A percentile compares a stretch with the other conserved stretches of the same genome.
Evolutionary conservation across 805 yeast genomes (phyloP).

Genomic region (Dipodascopsis uninucleata): DNA sequence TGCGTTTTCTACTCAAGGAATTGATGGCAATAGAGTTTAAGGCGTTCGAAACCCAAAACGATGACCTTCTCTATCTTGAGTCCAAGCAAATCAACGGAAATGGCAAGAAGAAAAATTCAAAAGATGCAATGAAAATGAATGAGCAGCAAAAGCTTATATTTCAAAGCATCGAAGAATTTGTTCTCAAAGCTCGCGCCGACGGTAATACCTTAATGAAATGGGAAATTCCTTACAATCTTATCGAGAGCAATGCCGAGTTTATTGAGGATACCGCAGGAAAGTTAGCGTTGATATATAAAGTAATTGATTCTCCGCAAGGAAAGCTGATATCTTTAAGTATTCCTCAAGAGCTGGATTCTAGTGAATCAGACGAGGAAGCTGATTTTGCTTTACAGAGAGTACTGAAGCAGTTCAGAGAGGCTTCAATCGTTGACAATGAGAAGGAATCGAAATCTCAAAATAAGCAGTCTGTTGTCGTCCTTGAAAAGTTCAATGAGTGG

Average conservation of each 20-base stretch:
- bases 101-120: constrained; percentile 4
- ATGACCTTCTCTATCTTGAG: constrained; percentile 11
- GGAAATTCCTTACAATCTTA: constrained; percentile 10
- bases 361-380: constrained; percentile 65
- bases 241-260: constrained; percentile 14
- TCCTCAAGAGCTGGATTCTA: constrained; percentile 58
- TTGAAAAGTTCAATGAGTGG: constrained; percentile 78
- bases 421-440: neutral
- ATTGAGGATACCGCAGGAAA: constrained; percentile 12
- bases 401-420: constrained; percentile 42
- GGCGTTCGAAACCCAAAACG: constrained; percentile 72
- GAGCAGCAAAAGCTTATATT: constrained; percentile 66
- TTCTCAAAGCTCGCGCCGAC: constrained; percentile 6
- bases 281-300: constrained; percentile 4
- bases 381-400: constrained; percentile 50
- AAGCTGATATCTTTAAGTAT: constrained; percentile 39
- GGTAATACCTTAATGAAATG: neutral
- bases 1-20: constrained; percentile 70
- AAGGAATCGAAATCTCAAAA: constrained; percentile 30
- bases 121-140: constrained; percentile 27
- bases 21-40: constrained; percentile 77
- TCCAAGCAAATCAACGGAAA: constrained; percentile 5
- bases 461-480: constrained; percentile 54
- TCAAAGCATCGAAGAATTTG: constrained; percentile 14
- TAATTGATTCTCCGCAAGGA: neutral